Conservation (phyloP, 352 stramenopile genomes). For the Thraustochytrium striatum region DNA sequence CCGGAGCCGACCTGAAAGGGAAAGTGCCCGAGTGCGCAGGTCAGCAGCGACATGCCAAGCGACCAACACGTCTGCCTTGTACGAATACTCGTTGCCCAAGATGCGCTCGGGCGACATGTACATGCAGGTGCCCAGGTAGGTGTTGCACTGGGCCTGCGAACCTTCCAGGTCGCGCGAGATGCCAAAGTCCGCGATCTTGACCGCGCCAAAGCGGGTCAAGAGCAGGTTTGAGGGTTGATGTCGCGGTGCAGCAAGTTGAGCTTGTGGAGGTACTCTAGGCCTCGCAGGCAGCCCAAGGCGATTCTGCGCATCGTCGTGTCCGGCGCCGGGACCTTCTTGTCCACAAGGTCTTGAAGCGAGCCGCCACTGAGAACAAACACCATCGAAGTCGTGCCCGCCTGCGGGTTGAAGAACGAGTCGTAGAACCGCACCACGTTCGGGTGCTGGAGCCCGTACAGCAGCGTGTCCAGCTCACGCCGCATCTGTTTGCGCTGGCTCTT, state of each 20-base stretch:
- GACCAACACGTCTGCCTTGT: slow-evolving; percentile 50
- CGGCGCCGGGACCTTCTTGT: slow-evolving; percentile 73
- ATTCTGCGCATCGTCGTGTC: slow-evolving; percentile 82
- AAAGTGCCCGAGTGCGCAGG: slow-evolving; percentile 75
- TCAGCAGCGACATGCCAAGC: slow-evolving; percentile 60
- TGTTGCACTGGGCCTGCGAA: slow-evolving; percentile 64
- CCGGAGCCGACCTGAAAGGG: slow-evolving; percentile 62
- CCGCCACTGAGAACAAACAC: slow-evolving; percentile 93
- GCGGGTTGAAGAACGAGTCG: slow-evolving; percentile 86
- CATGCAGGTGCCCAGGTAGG: slow-evolving; percentile 81
- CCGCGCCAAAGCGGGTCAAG: slow-evolving; percentile 75
- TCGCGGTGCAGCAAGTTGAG: slow-evolving; percentile 84
- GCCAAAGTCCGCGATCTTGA: slow-evolving; percentile 68
- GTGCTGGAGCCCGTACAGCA: slow-evolving; percentile 51
- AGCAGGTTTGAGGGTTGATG: slow-evolving; percentile 90
- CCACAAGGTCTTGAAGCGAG: slow-evolving; percentile 83
- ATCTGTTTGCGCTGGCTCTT: slow-evolving; percentile 64
- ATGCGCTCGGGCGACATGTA: slow-evolving; percentile 91
- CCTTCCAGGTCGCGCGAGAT: slow-evolving; percentile 54
- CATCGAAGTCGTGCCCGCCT: slow-evolving; percentile 81
- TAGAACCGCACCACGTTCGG: slow-evolving; percentile 75
- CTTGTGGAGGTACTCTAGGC: slow-evolving; percentile 77
- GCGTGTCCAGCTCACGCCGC: slow-evolving; percentile 54
- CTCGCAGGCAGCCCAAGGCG: slow-evolving; percentile 73
- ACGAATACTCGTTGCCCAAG: slow-evolving; percentile 61